Base-by-base conservation (phyloP, 768 basidiomycete species). In the Suillus weaverae region DNA sequence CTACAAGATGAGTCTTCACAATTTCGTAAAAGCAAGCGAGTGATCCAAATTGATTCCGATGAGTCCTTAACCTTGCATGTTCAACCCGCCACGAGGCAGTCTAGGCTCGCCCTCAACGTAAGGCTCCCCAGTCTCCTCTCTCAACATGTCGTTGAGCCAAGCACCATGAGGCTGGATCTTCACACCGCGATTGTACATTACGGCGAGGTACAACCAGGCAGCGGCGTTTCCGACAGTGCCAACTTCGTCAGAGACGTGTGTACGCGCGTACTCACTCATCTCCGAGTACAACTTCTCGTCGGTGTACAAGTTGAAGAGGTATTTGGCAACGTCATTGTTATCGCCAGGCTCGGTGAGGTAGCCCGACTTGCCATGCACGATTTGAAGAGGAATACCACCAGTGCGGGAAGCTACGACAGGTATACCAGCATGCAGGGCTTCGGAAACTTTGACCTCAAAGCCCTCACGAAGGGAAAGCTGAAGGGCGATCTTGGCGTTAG, bases 381-480 rank as follows among this genome's bases (percentile, higher is more conserved):
- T 85, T 74, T 98, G 96, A 55, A 97, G 86, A 48, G 96, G 96
- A 72, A 98, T 97, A 69, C 95, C 95, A 64, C 96, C 96, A 5
- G 96, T 96, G 64, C 83, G 83, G 60, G 83, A 89, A 9, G 92
- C 92, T 70, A 98, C 85, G 71, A 96, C 83, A 38, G 95, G 95
- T 67, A 91, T 91, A 66, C 91, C 91, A 36, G 93, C 88, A 77
- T 96, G 92, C 61, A 98, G 83, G n/a, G 92, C 94, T 79, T 97
- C 94, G 55, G 94, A 95, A 59, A 96, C 95, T 77, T 98, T 98
- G 78, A 98, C 94, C 73, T 98, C 96, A 79, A 97, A 98, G 35
- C 96, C 96, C 79, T 98, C 96, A 64, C 95, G 90, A 53, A 91
- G 90, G 60, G 93, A 95, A 53, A 98, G 87, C 76, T 98, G 96